These are phyloP conservation scores for Pyrenophora seminiperda DNA, from an alignment of 2,329 filamentous ascomycete genomes.

Conservation along the genomic window DNA sequence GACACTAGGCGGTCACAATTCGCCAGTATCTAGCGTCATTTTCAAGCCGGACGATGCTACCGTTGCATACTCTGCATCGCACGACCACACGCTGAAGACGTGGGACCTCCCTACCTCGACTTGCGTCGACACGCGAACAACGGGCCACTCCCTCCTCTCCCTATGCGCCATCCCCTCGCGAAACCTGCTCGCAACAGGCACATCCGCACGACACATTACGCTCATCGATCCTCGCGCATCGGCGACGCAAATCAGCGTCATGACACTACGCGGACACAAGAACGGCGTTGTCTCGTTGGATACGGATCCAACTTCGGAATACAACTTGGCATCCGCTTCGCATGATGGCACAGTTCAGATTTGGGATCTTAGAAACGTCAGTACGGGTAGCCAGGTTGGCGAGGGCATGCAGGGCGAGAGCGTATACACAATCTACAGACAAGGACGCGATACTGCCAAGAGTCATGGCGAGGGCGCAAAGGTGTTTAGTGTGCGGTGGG, in stretches of 20 bases:
- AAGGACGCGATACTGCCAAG: slow-evolving; percentile 62
- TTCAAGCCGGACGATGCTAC: slow-evolving; percentile 87
- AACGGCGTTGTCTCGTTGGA: slow-evolving; percentile 70
- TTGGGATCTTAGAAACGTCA: slow-evolving; percentile 84
- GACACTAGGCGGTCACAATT: slow-evolving; percentile 72
- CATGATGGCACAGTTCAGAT: slow-evolving; percentile 92
- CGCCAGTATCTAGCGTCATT: slow-evolving; percentile 75
- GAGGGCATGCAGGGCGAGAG: slow-evolving; percentile 67
- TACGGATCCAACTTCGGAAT: slow-evolving; percentile 69
- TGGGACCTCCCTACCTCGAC: slow-evolving; percentile 84
- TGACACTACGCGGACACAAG: slow-evolving; percentile 89
- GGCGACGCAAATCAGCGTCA: slow-evolving; percentile 75
- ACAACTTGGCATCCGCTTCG: slow-evolving; percentile 84
- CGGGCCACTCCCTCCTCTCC: slow-evolving; percentile 81
- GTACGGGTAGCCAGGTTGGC: slow-evolving; percentile 59
- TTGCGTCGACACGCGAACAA: slow-evolving; percentile 81
- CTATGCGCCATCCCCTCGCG: slow-evolving; percentile 73
- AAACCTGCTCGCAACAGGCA: slow-evolving; percentile 72
- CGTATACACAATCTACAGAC: slow-evolving; percentile 76
- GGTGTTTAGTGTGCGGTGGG: slow-evolving; percentile 88
- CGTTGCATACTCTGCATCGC: slow-evolving; percentile 87
- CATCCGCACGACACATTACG: slow-evolving; percentile 83
- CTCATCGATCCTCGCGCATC: slow-evolving; percentile 88
- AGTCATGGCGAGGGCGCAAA: slow-evolving; percentile 83
- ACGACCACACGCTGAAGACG: slow-evolving; percentile 88